Conservation (phyloP, 495 filamentous ascomycete genomes). For the Penicillium nucicola region DNA sequence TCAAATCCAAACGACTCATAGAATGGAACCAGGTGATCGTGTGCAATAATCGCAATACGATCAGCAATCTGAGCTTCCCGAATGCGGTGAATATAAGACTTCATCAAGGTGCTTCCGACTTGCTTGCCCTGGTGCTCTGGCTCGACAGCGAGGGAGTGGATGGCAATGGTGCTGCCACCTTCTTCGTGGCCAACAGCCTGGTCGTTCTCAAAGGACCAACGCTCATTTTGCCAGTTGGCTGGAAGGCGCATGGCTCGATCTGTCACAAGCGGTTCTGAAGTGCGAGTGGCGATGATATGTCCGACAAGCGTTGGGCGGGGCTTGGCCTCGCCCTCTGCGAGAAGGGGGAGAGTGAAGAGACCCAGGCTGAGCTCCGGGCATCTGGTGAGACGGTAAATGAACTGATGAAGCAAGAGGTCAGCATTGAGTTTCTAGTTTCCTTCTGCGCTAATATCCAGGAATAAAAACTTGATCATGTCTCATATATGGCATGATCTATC, state of each 20-base stretch:
- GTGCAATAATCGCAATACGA: conserved; percentile 73
- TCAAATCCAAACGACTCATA: conserved; percentile 76
- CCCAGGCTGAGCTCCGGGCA: conserved; percentile 81
- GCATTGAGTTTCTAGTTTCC: not conserved
- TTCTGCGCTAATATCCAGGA: too few relatives aligned
- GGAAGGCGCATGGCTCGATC: conserved; percentile 77
- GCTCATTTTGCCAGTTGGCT: conserved; percentile 54
- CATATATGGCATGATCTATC: too few relatives aligned
- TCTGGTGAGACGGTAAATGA: conserved; percentile 72
- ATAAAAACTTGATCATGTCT: too few relatives aligned
- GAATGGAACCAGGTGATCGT: conserved; percentile 66
- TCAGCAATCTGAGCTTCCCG: conserved; percentile 64
- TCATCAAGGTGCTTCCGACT: conserved; percentile 72
- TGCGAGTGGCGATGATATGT: conserved; percentile 76
- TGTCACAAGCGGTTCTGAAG: conserved; percentile 55
- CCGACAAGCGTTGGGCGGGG: conserved; percentile 62
- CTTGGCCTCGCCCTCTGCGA: conserved; percentile 42
- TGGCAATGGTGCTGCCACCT: conserved; percentile 65
- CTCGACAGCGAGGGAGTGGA: conserved; percentile 80
- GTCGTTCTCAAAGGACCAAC: conserved; percentile 31
- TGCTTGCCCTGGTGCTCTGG: conserved; percentile 71
- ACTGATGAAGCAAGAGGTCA: conserved; percentile 45
- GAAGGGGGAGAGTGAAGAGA: conserved; percentile 61
- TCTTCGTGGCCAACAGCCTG: conserved; percentile 62
- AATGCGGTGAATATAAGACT: conserved; percentile 71